These are phyloP conservation scores for Nyctanthes arbortristis DNA, from an alignment of 257 asterid species.

Conservation along the genomic window DNA sequence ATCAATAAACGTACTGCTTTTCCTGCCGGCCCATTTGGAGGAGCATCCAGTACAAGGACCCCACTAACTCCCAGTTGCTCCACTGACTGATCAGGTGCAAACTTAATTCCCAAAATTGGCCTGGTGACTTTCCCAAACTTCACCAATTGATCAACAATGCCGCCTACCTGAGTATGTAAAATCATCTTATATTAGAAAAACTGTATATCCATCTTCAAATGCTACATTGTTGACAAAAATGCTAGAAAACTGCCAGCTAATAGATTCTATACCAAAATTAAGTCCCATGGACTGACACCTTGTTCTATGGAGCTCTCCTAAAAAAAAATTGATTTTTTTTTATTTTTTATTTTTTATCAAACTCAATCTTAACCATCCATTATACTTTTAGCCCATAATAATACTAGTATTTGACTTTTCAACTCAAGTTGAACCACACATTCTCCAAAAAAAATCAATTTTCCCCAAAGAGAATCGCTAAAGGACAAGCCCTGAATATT, in stretches of 20 bases:
- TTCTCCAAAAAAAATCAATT: too few species aligned
- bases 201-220: background rate
- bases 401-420: too few species aligned
- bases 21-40: constrained; percentile 97
- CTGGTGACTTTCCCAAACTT: constrained; percentile 92
- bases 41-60: constrained; percentile 98
- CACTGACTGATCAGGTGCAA: constrained; percentile 97
- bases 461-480: too few species aligned
- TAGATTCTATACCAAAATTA: constrained; percentile 4
- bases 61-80: constrained; percentile 98
- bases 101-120: constrained; percentile 90
- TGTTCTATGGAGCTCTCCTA: too few species aligned
- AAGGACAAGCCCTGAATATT: too few species aligned
- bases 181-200: background rate
- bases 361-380: too few species aligned
- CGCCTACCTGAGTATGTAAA: constrained; percentile 62
- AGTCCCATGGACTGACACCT: constrained; percentile 1
- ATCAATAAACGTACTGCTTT: constrained; percentile 74
- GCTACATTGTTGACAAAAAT: background rate
- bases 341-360: too few species aligned
- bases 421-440: too few species aligned
- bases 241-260: background rate
- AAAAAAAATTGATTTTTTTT: too few species aligned
- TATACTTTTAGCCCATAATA: too few species aligned
- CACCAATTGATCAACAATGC: constrained; percentile 95